Percentiles rank a stretch among this genome's conserved stretches.
Conservation (phyloP, 139 green algal genomes). For the Tetratostichococcus sp. region DNA sequence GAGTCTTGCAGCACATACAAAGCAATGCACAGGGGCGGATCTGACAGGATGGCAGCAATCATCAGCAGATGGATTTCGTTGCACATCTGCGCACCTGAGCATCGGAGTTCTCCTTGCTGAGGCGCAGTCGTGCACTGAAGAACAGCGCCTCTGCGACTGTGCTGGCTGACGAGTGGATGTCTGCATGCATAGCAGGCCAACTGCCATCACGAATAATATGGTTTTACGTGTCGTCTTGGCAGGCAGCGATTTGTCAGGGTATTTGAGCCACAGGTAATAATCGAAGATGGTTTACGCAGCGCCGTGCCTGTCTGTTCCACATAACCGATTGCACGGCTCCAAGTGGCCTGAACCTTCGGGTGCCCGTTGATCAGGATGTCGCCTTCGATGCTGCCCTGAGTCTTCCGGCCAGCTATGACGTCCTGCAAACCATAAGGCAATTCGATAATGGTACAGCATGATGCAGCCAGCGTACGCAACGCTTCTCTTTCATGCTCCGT, state of each 20-base stretch:
- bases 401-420: constrained; percentile 73
- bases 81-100: constrained; percentile 18
- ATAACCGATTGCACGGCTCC: constrained; percentile 61
- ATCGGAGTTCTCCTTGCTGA: constrained; percentile 19
- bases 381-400: constrained; percentile 55
- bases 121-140: constrained; percentile 61
- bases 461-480: too few relatives aligned
- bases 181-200: not conserved
- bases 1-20: not conserved
- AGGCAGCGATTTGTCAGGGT: too few relatives aligned
- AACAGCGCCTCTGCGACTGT: constrained; percentile 59
- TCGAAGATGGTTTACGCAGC: too few relatives aligned
- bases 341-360: constrained; percentile 64
- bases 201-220: too few relatives aligned
- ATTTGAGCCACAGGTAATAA: too few relatives aligned
- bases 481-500: too few relatives aligned
- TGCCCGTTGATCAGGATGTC: constrained; percentile 62
- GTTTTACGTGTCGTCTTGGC: too few relatives aligned
- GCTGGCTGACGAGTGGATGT: constrained; percentile 3
- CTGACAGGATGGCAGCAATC: too few relatives aligned
- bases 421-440: too few relatives aligned
- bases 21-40: not conserved
- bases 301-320: constrained; percentile 30
- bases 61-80: too few relatives aligned
- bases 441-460: too few relatives aligned